Evolutionary conservation across 345 rosid species (phyloP).

Genomic region (Aquilaria malaccensis): DNA sequence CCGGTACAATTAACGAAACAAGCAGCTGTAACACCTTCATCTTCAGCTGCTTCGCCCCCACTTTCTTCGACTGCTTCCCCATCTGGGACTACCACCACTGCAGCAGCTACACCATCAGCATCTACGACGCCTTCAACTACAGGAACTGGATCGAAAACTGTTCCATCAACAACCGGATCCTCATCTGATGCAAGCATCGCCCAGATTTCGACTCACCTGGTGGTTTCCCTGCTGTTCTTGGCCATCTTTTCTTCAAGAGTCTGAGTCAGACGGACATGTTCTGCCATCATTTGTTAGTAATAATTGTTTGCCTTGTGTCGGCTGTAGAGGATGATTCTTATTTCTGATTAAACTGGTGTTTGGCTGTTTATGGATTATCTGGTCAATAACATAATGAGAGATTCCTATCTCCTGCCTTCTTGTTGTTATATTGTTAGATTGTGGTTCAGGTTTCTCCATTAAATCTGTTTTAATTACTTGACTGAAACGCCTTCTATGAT

Average conservation of each 20-base stretch:
- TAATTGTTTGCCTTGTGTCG: too few species aligned
- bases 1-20: background rate
- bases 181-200: slow-evolving; percentile 8
- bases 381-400: too few species aligned
- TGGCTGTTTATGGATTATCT: too few species aligned
- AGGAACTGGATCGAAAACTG: background rate
- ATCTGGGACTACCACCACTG: slow-evolving; percentile 20
- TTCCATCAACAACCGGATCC: slow-evolving; percentile 2
- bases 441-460: too few species aligned
- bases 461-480: too few species aligned
- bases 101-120: slow-evolving; percentile 33
- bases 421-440: too few species aligned
- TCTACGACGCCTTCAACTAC: slow-evolving; percentile 38
- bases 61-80: slow-evolving; percentile 33
- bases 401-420: too few species aligned
- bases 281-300: too few species aligned
- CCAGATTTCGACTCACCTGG: background rate
- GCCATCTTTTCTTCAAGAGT: slow-evolving; percentile 3
- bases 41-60: slow-evolving; percentile 25
- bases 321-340: too few species aligned
- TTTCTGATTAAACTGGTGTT: too few species aligned
- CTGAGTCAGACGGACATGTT: background rate
- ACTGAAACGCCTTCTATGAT: too few species aligned
- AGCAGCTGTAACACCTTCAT: slow-evolving; percentile 33
- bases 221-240: slow-evolving; percentile 8